Conservation (phyloP, 179 eudicot genomes). For the Spergularia azorica region DNA sequence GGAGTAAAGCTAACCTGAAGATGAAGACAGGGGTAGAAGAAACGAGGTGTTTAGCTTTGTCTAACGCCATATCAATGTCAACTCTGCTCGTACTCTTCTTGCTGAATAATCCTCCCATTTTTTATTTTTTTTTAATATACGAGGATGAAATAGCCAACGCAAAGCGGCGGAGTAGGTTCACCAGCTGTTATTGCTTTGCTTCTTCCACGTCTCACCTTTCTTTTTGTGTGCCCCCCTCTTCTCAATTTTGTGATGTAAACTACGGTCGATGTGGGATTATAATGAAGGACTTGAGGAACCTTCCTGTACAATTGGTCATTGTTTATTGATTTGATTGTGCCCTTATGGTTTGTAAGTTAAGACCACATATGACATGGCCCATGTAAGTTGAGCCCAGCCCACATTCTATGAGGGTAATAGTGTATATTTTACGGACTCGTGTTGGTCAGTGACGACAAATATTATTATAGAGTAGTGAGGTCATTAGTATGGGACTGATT, state of each 20-base stretch:
- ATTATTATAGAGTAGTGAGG: no score
- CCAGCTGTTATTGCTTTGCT: conserved; percentile 12
- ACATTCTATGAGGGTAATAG: no score
- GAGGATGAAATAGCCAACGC: not conserved
- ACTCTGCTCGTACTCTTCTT: conserved; percentile 30
- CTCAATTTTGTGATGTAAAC: not conserved
- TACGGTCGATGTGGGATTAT: conserved; percentile 4
- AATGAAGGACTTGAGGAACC: no score
- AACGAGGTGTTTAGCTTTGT: conserved; percentile 59
- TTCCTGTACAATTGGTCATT: no score
- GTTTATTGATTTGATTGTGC: no score
- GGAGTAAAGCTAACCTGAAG: conserved; percentile 47
- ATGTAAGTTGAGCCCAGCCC: no score
- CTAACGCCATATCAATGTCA: conserved; percentile 49
- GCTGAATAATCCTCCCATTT: conserved; percentile 56
- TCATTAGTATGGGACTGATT: no score
- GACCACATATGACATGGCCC: no score
- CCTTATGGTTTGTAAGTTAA: no score
- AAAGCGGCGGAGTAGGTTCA: not conserved
- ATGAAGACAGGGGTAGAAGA: conserved; percentile 61
- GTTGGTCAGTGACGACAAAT: no score
- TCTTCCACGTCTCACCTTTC: conserved; percentile 19
- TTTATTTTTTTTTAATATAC: not conserved
- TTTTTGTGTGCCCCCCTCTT: no score
- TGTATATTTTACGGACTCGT: no score